Conservation (phyloP, 768 basidiomycete genomes). For the Mycena vulgaris region DNA sequence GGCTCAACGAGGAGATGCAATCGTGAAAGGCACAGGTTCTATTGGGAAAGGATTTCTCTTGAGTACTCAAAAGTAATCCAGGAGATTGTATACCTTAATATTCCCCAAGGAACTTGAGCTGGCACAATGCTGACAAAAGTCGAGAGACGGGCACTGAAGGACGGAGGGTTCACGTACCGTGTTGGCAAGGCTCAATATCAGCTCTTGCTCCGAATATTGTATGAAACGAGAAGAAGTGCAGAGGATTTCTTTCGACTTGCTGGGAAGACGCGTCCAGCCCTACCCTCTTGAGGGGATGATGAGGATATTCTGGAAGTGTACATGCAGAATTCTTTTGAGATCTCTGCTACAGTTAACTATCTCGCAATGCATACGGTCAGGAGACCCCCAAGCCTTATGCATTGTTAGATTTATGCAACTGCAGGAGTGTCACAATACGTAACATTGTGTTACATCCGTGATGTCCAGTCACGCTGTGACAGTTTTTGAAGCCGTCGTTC, state of each 20-base stretch:
- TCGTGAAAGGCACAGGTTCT: not conserved
- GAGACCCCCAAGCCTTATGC: too few species aligned
- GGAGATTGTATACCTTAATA: not conserved
- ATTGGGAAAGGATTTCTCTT: not conserved
- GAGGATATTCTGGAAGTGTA: not conserved
- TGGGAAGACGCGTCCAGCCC: not conserved
- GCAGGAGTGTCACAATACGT: too few species aligned
- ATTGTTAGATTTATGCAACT: too few species aligned
- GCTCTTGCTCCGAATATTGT: not conserved
- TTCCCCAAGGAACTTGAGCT: slow-evolving; percentile 1
- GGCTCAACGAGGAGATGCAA: not conserved
- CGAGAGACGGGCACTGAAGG: not conserved
- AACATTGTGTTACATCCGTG: too few species aligned
- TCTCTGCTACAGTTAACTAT: too few species aligned
- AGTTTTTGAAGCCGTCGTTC: too few species aligned
- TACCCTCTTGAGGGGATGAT: slow-evolving; percentile 2
- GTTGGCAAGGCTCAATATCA: not conserved
- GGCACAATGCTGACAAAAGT: not conserved
- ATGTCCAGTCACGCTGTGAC: too few species aligned
- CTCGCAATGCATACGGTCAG: too few species aligned
- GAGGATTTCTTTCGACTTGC: slow-evolving; percentile 5
- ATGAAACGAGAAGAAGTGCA: not conserved
- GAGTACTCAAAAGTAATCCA: not conserved
- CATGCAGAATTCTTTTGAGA: not conserved
- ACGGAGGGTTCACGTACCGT: not conserved